These are phyloP conservation scores for Elaeis guineensis DNA, from an alignment of 176 grass and related monocot species.

Conservation along the genomic window DNA sequence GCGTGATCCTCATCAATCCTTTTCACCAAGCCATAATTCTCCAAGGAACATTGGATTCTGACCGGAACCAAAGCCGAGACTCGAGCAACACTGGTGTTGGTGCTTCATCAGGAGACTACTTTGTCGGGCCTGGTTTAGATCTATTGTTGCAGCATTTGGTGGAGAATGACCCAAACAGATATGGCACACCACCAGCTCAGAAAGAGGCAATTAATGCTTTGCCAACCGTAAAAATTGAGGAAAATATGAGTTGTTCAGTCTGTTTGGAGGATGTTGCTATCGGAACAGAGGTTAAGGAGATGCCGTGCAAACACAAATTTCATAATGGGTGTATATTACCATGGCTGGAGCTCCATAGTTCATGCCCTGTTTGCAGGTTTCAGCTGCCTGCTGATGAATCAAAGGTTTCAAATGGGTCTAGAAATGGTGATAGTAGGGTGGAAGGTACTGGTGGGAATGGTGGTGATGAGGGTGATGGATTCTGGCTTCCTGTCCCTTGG, in stretches of 20 bases:
- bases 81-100: conserved; percentile 22
- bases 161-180: conserved; percentile 58
- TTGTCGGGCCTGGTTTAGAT: conserved; percentile 64
- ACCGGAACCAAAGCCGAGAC: conserved; percentile 11
- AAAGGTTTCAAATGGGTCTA: conserved; percentile 57
- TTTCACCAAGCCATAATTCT: conserved; percentile 78
- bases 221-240: conserved; percentile 53
- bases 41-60: conserved; percentile 46
- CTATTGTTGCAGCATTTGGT: conserved; percentile 83
- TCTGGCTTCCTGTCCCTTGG: conserved; percentile 57
- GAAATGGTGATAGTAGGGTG: conserved; percentile 23
- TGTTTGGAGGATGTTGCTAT: conserved; percentile 91
- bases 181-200: conserved; percentile 73
- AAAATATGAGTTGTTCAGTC: conserved; percentile 67
- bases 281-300: conserved; percentile 62
- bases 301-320: conserved; percentile 96
- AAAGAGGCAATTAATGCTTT: conserved; percentile 71
- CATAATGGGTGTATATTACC: conserved; percentile 73
- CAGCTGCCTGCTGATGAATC: conserved; percentile 59
- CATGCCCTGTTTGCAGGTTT: conserved; percentile 86
- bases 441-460: conserved; percentile 23
- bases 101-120: conserved; percentile 61
- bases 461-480: conserved; percentile 37
- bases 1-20: conserved; percentile 56
- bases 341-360: conserved; percentile 96